Evolutionary conservation across 345 rosid genomes (phyloP).

Genomic region (Eucalyptus grandis): DNA sequence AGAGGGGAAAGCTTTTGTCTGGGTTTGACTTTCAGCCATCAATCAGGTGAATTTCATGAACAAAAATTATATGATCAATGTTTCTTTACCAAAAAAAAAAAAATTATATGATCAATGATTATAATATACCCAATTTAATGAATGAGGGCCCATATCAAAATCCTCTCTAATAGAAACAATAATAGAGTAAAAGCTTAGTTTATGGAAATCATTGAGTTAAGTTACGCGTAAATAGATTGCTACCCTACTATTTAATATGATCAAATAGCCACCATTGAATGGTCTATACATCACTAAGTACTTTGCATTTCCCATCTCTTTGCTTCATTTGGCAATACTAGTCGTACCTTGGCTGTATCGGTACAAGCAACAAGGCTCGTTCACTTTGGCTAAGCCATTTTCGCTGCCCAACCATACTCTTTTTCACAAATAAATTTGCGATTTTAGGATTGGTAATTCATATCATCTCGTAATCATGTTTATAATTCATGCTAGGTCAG

Average conservation of each 20-base stretch:
- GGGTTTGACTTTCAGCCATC: neutral
- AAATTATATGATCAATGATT: neutral
- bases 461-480: neutral
- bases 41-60: neutral
- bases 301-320: neutral
- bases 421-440: neutral
- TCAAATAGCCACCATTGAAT: neutral
- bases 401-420: neutral
- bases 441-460: neutral
- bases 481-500: neutral
- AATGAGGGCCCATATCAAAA: neutral
- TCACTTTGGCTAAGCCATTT: neutral
- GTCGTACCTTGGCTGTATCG: neutral
- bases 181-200: neutral
- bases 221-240: neutral
- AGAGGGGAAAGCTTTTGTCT: neutral
- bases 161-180: neutral
- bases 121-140: neutral
- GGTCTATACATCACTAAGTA: neutral
- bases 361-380: neutral
- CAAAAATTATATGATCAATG: accelerated
- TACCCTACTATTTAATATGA: neutral
- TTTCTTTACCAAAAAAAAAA: too few species aligned
- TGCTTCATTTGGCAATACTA: neutral
- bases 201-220: neutral